A percentile compares a stretch with the other conserved stretches of the same genome.
Conservation (phyloP, 2,329 filamentous ascomycete genomes). For the Trichoderma lentiforme region DNA sequence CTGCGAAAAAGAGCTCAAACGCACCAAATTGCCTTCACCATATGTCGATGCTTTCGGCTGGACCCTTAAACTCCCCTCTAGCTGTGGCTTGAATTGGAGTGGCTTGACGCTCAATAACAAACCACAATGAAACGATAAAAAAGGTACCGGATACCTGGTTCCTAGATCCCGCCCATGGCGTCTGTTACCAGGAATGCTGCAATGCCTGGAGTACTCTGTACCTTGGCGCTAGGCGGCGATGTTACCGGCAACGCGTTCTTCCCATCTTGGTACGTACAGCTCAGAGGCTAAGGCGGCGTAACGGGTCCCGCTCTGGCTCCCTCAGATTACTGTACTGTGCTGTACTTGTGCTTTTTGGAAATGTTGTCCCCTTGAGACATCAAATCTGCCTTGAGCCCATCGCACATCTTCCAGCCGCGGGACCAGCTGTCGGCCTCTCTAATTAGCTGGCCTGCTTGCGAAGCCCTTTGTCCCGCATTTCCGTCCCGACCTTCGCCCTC, state of each 20-base stretch:
- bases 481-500: neutral
- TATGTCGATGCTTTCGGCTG: neutral
- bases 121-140: neutral
- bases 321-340: neutral
- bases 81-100: conserved; percentile 10
- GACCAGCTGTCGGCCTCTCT: conserved; percentile 1
- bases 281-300: conserved; percentile 6
- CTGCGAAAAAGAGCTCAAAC: neutral
- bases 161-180: neutral
- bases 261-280: neutral
- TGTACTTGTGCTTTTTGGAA: conserved; percentile 14
- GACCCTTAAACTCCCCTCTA: neutral
- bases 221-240: neutral
- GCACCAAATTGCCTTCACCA: neutral
- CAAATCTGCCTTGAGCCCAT: neutral
- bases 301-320: conserved; percentile 16
- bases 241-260: neutral
- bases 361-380: conserved; percentile 19
- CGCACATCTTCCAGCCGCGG: neutral
- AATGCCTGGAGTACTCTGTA: conserved; percentile 4
- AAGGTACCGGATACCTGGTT: conserved; percentile 5
- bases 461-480: neutral
- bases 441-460: neutral
- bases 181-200: neutral
- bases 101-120: conserved; percentile 5